Evolutionary conservation across 108 stramenopile species (phyloP), one percentile per base, ranked within the genome.

Genomic region (Seminavis robusta): DNA sequence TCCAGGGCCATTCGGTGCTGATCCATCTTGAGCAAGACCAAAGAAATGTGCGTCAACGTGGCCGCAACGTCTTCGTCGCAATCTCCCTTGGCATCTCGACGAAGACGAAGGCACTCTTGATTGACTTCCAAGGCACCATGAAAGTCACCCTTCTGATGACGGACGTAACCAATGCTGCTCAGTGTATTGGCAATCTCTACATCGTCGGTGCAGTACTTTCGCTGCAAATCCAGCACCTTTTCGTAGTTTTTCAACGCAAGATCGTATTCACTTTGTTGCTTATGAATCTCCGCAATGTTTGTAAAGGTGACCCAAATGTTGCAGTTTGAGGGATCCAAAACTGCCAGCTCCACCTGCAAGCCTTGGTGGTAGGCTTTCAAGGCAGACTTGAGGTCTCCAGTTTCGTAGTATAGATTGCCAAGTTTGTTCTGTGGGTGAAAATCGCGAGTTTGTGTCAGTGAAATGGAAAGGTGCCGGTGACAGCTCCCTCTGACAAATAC

Each of bases 281-380:
- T 67, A 48, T 74, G 61, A 38, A 76, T 77, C 58, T 82, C 68
- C 10, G 74, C 80, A 61, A 82, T 80, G 59, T 82, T 82, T 8
- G 67, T 67, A 38, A 76, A 70, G 24, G 84, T 82, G 23, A 80
- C 79, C 46, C 60, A 54, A 29, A 80, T 51, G 31, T 81, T 82
- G 31, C 65, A 39, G 56, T 80, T 66, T 29, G 59, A 62, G 19
- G 28, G 33, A 24, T 77, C 69, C 50, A 80, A 48, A 2, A 74
- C 75, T 21, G 41, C 56, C 33, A 65, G 29, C 53, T 82, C 81
- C 44, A 86, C 59, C 17, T 48, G 44, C 33, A 86, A 55, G n/a
- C 76, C 80, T 38, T 77, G 56, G 26, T 73, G 56, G 49, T 86
- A 86, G 4, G 45, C 68, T 32, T 62, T 50, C 15, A 80, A 42